Base-by-base conservation (phyloP, 2,329 filamentous ascomycete species). In the Cladosporium sp. region DNA sequence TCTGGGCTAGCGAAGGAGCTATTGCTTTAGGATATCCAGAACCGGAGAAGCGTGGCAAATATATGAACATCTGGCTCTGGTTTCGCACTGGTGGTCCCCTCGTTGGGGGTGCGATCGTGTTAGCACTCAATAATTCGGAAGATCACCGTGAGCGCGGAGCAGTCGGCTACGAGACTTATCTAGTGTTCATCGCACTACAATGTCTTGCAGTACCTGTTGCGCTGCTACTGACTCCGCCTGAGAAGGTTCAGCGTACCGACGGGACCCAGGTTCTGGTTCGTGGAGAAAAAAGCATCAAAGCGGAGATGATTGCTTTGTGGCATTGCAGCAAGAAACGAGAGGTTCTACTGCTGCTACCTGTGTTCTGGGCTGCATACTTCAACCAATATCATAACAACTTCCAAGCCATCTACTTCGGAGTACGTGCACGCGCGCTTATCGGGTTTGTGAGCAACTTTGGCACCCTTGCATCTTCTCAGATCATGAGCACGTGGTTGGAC, bases 1-100 rank as follows among this genome's bases (percentile, higher is more conserved):
- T 78, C 62, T 78, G 75, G 75, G 72, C 72, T 0, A 67, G 68
- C 4, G 75, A 78, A 58, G 75, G 73, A 12, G 73, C 75, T 0
- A 68, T 77, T 4, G 73, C 73, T 0, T 61, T 76, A 11, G 74
- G 73, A 0, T 77, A 77, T 40, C 72, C 75, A 0, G 74, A 77
- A 53, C 67, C 69, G 2, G 55, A 64, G 1, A 77, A 75, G 51
- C 61, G 74, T 40, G 75, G 73, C 2, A 66, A 62, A 35, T 77
- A 75, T 48, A 68, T 74, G 61, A 72, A 71, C 35, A 70, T 72
- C 53, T 72, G 71, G 72, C 63, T 74, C 3, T 75, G 72, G 69
- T 78, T 77, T 53, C 68, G 77, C 5, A 76, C 71, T 0, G 69
- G 71, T 2, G 77, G 76, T 0, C 75, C 73, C 41, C 63, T 78